Conservation (phyloP, 1,284 basidiomycete genomes). For the Trametes polyzona region DNA sequence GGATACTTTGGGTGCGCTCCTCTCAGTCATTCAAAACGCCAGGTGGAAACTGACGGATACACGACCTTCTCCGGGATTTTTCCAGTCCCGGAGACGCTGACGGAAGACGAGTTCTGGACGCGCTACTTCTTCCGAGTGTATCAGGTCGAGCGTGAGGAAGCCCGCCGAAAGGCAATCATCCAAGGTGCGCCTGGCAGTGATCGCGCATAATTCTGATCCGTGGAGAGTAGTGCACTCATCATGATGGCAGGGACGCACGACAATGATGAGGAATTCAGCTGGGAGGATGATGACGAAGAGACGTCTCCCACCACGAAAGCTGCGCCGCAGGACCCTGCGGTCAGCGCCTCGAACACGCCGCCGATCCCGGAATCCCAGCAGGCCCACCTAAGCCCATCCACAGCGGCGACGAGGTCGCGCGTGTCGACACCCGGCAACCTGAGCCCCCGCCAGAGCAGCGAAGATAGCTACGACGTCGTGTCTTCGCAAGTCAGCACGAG, state of each 20-base stretch:
- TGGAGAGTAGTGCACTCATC: neutral
- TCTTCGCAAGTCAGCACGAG: conserved; percentile 48
- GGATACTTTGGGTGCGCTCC: conserved; percentile 60
- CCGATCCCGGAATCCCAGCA: conserved; percentile 23
- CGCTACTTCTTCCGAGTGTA: conserved; percentile 91
- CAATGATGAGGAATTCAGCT: conserved; percentile 78
- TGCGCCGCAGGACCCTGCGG: neutral
- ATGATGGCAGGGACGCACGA: conserved; percentile 50
- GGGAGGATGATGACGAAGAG: conserved; percentile 80
- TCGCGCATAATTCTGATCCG: neutral
- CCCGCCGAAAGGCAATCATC: conserved; percentile 79
- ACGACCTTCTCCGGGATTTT: neutral
- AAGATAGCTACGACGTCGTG: conserved; percentile 76
- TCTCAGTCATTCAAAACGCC: neutral
- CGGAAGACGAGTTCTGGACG: conserved; percentile 82
- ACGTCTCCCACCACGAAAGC: conserved; percentile 36
- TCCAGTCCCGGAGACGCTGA: conserved; percentile 73
- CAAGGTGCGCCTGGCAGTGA: conserved; percentile 58
- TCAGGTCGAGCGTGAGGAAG: conserved; percentile 85
- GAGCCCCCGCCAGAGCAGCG: conserved; percentile 64
- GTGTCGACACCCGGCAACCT: conserved; percentile 41
- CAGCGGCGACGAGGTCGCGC: conserved; percentile 34
- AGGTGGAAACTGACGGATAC: neutral
- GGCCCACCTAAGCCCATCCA: conserved; percentile 14
- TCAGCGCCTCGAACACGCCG: conserved; percentile 2